Evolutionary conservation across 768 basidiomycete species (phyloP), one percentile per base, ranked within the genome.

Genomic region (Boletus fagicola): DNA sequence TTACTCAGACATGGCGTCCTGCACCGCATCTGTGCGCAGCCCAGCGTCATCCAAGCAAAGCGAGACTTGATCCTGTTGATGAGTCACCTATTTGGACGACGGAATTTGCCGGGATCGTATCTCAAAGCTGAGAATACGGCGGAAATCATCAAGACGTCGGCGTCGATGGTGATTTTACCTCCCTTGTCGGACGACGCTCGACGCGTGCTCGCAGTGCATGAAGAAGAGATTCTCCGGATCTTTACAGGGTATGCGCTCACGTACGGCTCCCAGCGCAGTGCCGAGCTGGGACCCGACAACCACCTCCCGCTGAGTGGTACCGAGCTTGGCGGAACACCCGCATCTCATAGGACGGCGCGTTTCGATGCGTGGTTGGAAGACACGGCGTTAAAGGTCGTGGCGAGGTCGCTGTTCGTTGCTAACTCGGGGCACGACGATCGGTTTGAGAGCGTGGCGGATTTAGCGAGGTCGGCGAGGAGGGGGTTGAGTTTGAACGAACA

Each of bases 11-110:
- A 72, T 5, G 87, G 87, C 9, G 76, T 82, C 48, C 53, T 90
- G 11, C 88, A 88, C 66, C 60, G 72, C 0, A 78, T 89, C 33
- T 85, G 85, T 68, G 61, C 64, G 18, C 76, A 82, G 51, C 20
- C 62, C 10, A 73, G 70, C 43, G 24, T 65, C 13, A 65, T 76
- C 45, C 56, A 70, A 4, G 84, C 84, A 1, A 79, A 82, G 58
- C 71, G 68, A 10, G 75, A 82, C 20, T 75, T 85, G 45, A 74
- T 89, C 51, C 56, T 80, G 8, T 67, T 88, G 5, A 75, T 90
- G 71, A 79, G 79, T n/a, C 81, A 87, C 68, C 76, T 89, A 13
- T 88, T 89, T 58, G 83, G 82, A 7, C 79, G 86, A n/a, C 77
- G 79, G 11, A 76, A 82, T 61, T 70, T 87, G 7, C 78, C 83